Percentiles rank a stretch among this genome's conserved stretches.
phyloP scores from a whole-genome alignment of 2,329 filamentous ascomycete species.

The Dactylonectria macrodidyma region DNA sequence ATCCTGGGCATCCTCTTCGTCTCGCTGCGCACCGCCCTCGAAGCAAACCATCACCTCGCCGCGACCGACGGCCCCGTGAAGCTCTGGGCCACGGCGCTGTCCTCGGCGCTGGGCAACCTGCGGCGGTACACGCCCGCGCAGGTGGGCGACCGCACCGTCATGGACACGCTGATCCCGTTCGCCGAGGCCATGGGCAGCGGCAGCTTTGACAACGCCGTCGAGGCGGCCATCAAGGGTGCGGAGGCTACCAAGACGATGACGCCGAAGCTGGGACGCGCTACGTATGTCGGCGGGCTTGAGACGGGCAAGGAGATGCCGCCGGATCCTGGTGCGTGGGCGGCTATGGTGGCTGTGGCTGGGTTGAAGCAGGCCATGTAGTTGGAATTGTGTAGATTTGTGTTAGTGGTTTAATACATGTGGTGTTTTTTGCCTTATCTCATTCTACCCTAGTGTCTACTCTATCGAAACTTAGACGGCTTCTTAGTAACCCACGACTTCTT shows the following conservation, averaged over 20 bases:
- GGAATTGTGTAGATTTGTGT: background rate
- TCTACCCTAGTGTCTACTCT: background rate
- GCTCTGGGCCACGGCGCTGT: slow-evolving; percentile 61
- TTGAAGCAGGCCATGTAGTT: slow-evolving; percentile 24
- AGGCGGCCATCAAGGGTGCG: slow-evolving; percentile 72
- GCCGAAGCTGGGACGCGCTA: slow-evolving; percentile 76
- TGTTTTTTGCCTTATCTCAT: background rate
- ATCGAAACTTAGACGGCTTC: background rate
- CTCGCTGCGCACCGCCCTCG: slow-evolving; percentile 60
- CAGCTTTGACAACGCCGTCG: slow-evolving; percentile 69
- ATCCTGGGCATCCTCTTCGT: slow-evolving; percentile 70
- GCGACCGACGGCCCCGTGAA: slow-evolving; percentile 51
- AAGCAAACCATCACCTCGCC: slow-evolving; percentile 52
- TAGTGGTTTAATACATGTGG: background rate
- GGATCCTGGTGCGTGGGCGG: slow-evolving; percentile 80
- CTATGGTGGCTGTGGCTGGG: slow-evolving; percentile 66
- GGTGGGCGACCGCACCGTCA: slow-evolving; percentile 70
- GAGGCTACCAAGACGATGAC: slow-evolving; percentile 76
- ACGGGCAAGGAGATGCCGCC: slow-evolving; percentile 69
- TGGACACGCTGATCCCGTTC: slow-evolving; percentile 71
- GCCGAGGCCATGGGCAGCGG: slow-evolving; percentile 62
- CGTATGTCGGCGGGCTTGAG: slow-evolving; percentile 73
- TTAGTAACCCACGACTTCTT: background rate
- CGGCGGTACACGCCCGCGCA: slow-evolving; percentile 68
- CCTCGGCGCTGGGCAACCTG: slow-evolving; percentile 62